Evolutionary conservation across 345 rosid species (phyloP).

Genomic region (Sapria himalayana): DNA sequence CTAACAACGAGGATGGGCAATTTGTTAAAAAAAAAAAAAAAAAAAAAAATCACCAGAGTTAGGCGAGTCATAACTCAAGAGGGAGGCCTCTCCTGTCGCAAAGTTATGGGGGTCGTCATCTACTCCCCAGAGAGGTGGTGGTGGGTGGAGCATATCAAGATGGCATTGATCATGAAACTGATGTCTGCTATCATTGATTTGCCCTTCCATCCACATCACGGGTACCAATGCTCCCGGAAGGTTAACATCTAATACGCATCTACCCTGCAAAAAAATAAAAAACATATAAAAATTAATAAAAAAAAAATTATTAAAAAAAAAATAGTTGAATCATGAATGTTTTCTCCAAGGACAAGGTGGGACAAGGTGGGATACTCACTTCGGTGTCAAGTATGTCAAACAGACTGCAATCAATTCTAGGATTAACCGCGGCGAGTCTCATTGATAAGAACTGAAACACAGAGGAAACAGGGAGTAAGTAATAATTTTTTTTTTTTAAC

Average conservation of each 20-base stretch:
- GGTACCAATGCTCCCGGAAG: conserved; percentile 41
- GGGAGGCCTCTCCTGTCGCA: conserved; percentile 33
- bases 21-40: not conserved
- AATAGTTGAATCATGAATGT: conserved; percentile 4
- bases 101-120: conserved; percentile 39
- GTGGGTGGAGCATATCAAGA: conserved; percentile 34
- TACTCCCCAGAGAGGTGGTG: conserved; percentile 49
- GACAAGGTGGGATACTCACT: conserved; percentile 23
- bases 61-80: conserved; percentile 38
- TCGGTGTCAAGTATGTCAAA: conserved; percentile 54
- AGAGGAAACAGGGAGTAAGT: not conserved
- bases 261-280: conserved; percentile 23
- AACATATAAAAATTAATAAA: not conserved
- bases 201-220: conserved; percentile 43
- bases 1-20: not conserved
- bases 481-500: too few species aligned
- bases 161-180: conserved; percentile 55
- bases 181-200: conserved; percentile 31
- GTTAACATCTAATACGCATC: conserved; percentile 40
- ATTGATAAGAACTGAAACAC: conserved; percentile 79
- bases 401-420: conserved; percentile 59
- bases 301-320: not conserved
- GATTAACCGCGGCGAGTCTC: conserved; percentile 85
- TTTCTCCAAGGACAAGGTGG: conserved; percentile 1
- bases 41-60: conserved; percentile 32